Evolutionary conservation across 148 eudicot species (phyloP).

Genomic region (Camellia granthamiana): DNA sequence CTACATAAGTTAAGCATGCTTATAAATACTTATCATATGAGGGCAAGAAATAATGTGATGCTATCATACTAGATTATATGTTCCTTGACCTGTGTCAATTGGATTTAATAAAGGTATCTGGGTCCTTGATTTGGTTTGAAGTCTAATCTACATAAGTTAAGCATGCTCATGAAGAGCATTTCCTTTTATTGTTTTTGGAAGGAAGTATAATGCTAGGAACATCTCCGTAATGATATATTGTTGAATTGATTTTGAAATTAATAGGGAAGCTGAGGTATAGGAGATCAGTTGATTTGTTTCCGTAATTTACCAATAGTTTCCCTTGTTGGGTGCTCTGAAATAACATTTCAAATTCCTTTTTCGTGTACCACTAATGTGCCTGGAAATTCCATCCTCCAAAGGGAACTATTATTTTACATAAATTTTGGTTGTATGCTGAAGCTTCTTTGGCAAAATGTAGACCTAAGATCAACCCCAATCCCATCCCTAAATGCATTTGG

Average conservation of each 20-base stretch:
- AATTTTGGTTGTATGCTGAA: not conserved
- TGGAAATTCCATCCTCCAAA: not conserved
- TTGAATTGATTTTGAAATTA: not conserved
- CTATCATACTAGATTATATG: not conserved
- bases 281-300: not conserved
- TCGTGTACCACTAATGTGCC: not conserved
- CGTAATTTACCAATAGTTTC: not conserved
- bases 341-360: not conserved
- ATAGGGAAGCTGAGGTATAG: not conserved
- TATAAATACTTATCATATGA: not conserved
- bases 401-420: not conserved
- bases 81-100: not conserved
- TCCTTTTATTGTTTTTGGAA: not conserved
- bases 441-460: not conserved
- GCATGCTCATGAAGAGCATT: not conserved
- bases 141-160: not conserved
- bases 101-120: not conserved
- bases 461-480: not conserved
- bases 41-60: not conserved
- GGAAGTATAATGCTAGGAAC: not conserved
- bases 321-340: not conserved
- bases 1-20: not conserved
- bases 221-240: not conserved
- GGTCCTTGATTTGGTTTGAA: not conserved
- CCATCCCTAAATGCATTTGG: too few relatives aligned